Conservation (phyloP, 169 alveolate species). For the Amoebophrya sp. region DNA sequence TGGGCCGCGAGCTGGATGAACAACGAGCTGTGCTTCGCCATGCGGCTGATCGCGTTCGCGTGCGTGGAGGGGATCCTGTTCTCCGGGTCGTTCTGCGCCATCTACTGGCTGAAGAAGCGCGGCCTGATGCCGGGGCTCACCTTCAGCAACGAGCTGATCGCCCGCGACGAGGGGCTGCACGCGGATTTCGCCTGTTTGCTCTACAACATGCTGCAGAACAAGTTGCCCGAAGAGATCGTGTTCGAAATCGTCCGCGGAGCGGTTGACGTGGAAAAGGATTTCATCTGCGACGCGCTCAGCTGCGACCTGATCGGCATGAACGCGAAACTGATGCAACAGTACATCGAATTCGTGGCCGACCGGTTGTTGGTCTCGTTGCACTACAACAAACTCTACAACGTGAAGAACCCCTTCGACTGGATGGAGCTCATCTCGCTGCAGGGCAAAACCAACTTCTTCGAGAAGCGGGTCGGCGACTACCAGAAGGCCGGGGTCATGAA, state of each 20-base stretch:
- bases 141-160: constrained; percentile 90
- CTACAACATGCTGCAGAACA: constrained; percentile 77
- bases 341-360: constrained; percentile 96
- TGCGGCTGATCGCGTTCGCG: constrained; percentile 82
- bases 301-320: constrained; percentile 98
- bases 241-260: constrained; percentile 90
- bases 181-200: constrained; percentile 96
- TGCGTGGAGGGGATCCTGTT: constrained; percentile 97
- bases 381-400: constrained; percentile 78
- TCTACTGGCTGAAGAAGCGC: constrained; percentile 97
- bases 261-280: constrained; percentile 90
- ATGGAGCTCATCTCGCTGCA: constrained; percentile 94
- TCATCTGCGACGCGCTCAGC: constrained; percentile 93
- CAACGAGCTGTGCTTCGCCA: constrained; percentile 84
- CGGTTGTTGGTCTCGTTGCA: constrained; percentile 89
- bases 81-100: constrained; percentile 94
- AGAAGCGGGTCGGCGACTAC: constrained; percentile 96
- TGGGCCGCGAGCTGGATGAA: constrained; percentile 99
- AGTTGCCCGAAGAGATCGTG: constrained; percentile 76
- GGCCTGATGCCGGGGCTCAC: constrained; percentile 94
- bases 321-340: constrained; percentile 85
- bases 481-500: constrained; percentile 94
- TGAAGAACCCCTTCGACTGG: constrained; percentile 95
- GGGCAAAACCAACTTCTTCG: constrained; percentile 99
- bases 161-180: constrained; percentile 98